Percentiles rank a stretch among this genome's conserved stretches.
These are phyloP conservation scores for Klebsormidium nitens DNA, from an alignment of 139 green algal species.

Conservation along the genomic window DNA sequence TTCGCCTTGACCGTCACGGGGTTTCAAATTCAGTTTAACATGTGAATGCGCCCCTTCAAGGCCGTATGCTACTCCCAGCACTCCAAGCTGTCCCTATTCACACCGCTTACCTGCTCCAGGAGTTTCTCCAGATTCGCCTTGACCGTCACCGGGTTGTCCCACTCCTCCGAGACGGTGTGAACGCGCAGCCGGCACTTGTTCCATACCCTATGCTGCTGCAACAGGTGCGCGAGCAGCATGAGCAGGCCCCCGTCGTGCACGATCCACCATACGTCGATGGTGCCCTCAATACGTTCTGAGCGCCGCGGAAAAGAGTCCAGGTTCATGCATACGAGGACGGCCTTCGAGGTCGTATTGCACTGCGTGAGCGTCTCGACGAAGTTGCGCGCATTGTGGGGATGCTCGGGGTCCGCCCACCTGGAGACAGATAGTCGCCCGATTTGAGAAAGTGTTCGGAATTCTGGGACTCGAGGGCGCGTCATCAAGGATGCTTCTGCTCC, in stretches of 20 bases:
- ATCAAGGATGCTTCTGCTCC: too few species aligned
- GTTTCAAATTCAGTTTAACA: too few species aligned
- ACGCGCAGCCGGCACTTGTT: conserved; percentile 23
- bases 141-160: conserved; percentile 10
- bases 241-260: conserved; percentile 36
- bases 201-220: conserved; percentile 27
- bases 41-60: too few species aligned
- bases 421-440: too few species aligned
- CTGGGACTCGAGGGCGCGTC: too few species aligned
- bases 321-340: not conserved
- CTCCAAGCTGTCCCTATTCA: too few species aligned
- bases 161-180: conserved; percentile 8
- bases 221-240: conserved; percentile 21
- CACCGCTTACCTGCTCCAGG: conserved; percentile 10
- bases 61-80: too few species aligned
- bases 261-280: conserved; percentile 38
- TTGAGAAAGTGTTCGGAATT: too few species aligned
- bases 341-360: conserved; percentile 17
- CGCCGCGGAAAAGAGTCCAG: conserved; percentile 2
- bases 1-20: not conserved
- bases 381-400: too few species aligned
- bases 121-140: conserved; percentile 15
- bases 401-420: too few species aligned
- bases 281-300: not conserved
- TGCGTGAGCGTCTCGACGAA: conserved; percentile 13